phyloP scores from a whole-genome alignment of 495 filamentous ascomycete genomes.

The Daldinia childiae region DNA sequence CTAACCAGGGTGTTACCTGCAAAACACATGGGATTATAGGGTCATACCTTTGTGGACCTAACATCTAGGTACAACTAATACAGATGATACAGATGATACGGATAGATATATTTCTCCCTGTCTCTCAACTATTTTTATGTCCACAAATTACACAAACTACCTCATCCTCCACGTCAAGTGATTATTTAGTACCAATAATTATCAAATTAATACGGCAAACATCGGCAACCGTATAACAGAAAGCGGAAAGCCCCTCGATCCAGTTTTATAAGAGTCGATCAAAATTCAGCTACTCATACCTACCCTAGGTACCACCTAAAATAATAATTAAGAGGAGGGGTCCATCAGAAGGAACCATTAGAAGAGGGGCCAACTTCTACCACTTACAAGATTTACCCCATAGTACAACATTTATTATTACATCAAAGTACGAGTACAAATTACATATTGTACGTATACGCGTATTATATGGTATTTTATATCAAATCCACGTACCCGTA shows the following conservation, averaged over 20 bases:
- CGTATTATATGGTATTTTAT: not conserved
- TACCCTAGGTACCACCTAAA: no score
- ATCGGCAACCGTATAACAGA: not conserved
- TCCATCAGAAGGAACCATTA: conserved; percentile 16
- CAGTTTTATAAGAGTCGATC: conserved; percentile 33
- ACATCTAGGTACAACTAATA: not conserved
- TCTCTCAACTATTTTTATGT: not conserved
- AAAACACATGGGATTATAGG: conserved; percentile 4
- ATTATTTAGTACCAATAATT: not conserved
- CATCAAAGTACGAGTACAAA: not conserved
- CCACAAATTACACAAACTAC: not conserved
- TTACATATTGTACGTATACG: not conserved
- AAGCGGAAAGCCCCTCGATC: conserved; percentile 10
- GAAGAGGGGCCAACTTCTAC: not conserved
- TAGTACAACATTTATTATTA: not conserved
- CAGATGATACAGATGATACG: not conserved
- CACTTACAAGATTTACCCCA: conserved; percentile 2
- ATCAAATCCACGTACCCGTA: not conserved
- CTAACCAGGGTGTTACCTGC: not conserved
- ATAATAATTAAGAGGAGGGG: conserved; percentile 16
- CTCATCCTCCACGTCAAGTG: not conserved
- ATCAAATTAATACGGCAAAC: not conserved
- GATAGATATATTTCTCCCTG: not conserved
- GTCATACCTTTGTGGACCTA: not conserved
- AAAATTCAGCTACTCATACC: conserved; percentile 36